Percentiles rank a stretch among this genome's conserved stretches.
phyloP scores from a whole-genome alignment of 1,284 basidiomycete genomes.

The Mycosarcoma mackinlayi region DNA sequence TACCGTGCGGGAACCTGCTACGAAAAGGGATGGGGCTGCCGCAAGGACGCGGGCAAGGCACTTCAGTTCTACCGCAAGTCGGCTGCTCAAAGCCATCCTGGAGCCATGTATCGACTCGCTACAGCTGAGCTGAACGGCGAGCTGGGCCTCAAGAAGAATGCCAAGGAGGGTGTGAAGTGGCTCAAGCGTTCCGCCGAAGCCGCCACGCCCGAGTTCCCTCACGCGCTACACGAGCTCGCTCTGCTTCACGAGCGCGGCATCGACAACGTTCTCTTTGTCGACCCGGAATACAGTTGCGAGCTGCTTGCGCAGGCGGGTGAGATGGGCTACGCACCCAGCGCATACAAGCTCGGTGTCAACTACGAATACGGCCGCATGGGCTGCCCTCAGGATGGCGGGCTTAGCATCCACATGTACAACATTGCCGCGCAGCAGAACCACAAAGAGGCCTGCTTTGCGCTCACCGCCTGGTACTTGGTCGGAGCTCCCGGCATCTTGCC shows the following conservation, averaged over 20 bases:
- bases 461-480: constrained; percentile 99
- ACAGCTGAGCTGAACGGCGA: constrained; percentile 97
- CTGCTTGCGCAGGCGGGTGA: constrained; percentile 93
- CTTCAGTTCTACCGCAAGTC: constrained; percentile 92
- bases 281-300: constrained; percentile 93
- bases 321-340: constrained; percentile 93
- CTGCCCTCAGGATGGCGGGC: constrained; percentile 94
- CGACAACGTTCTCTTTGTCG: constrained; percentile 95
- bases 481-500: constrained; percentile 96
- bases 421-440: constrained; percentile 88
- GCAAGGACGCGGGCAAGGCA: constrained; percentile 90
- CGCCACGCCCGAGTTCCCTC: constrained; percentile 85
- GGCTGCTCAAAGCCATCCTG: constrained; percentile 87
- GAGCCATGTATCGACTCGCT: constrained; percentile 94
- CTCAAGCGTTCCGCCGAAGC: constrained; percentile 91
- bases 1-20: constrained; percentile 97
- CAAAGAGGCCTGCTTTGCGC: constrained; percentile 94
- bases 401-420: constrained; percentile 96
- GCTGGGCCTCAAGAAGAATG: constrained; percentile 83
- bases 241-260: constrained; percentile 93
- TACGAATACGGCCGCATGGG: constrained; percentile 99
- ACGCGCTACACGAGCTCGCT: constrained; percentile 94
- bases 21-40: constrained; percentile 98
- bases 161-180: constrained; percentile 98
- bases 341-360: constrained; percentile 95